Base-by-base conservation (phyloP, 2,329 filamentous ascomycete genomes). In the Ceratocystis papillata region DNA sequence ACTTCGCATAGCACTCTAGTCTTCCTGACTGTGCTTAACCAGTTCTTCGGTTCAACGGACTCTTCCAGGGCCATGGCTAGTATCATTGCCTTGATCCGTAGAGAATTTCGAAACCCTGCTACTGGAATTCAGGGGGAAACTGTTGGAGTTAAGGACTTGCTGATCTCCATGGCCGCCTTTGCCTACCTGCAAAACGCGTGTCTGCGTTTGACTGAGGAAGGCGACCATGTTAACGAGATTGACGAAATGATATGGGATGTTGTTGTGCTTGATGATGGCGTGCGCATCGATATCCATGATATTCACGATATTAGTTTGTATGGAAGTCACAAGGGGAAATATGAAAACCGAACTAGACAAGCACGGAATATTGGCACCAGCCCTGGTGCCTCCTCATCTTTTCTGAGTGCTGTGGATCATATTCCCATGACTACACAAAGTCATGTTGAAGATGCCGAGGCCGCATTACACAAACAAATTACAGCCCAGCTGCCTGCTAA, bases 11-110 rank as follows among this genome's bases (percentile, higher is more conserved):
- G 83, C 5, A 83, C 83, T 0, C 82, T 85, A 67, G 74, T 85
- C 41, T 74, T 85, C 0, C 75, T 87, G 7, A 79, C 79, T 2
- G 80, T 81, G 0, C 75, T 88, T 25, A 85, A 88, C 71, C 81
- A 84, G 69, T 80, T 87, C 48, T 81, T 87, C 33, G 85, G 85
- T 15, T 85, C 83, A 1, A 87, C 85, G n/a, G 85, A 88, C 72
- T 86, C 84, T 1, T 87, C 85, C 1, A 77, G 84, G 50, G 85
- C 85, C 10, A 85, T 87, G 67, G 83, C 84, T 1, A 85, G 83
- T 72, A 87, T 88, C 70, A 80, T 87, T 69, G 82, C 82, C 0
- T 75, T 87, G 41, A 80, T 87, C 60, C 79, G 83, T 37, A 79
- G 83, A 67, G 85, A 87, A 72, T 86, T 87, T 67, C 80, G 81